phyloP scores from a whole-genome alignment of 1,139 yeast genomes.

The Ogataea hybrid region DNA sequence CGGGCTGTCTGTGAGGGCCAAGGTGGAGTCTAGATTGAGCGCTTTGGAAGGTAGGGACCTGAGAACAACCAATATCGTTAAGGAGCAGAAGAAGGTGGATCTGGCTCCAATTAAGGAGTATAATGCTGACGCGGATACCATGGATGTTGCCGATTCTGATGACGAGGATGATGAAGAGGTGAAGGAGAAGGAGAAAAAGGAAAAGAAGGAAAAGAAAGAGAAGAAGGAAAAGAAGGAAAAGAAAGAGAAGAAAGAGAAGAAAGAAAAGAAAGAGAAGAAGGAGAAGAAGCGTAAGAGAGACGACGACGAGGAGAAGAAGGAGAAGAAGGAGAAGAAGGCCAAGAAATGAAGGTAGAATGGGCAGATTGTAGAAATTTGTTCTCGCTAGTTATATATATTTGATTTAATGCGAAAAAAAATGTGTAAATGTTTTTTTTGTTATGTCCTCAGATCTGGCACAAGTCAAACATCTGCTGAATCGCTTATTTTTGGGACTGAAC shows the following conservation, averaged over 20 bases:
- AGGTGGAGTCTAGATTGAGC: slow-evolving; percentile 93
- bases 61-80: slow-evolving; percentile 75
- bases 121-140: slow-evolving; percentile 86
- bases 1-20: slow-evolving; percentile 88
- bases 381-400: slow-evolving; percentile 13
- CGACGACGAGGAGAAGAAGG: slow-evolving; percentile 44
- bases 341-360: slow-evolving; percentile 36
- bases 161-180: slow-evolving; percentile 42
- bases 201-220: slow-evolving; percentile 43
- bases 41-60: slow-evolving; percentile 93
- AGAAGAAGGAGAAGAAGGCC: slow-evolving; percentile 39
- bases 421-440: slow-evolving; percentile 1
- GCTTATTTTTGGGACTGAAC: slow-evolving; percentile 27
- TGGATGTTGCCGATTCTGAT: slow-evolving; percentile 48
- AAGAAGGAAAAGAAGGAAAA: slow-evolving; percentile 38
- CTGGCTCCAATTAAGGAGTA: slow-evolving; percentile 82
- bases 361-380: slow-evolving; percentile 5
- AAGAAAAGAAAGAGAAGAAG: slow-evolving; percentile 40
- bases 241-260: slow-evolving; percentile 36
- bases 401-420: slow-evolving; percentile 11
- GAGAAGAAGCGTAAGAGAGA: slow-evolving; percentile 48
- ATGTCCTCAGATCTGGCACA: slow-evolving; percentile 16
- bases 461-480: slow-evolving; percentile 23
- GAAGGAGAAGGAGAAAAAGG: slow-evolving; percentile 42
- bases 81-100: slow-evolving; percentile 80